These are phyloP conservation scores for Exophiala phaeomuriformis DNA, from an alignment of 2,329 filamentous ascomycete species.

Conservation along the genomic window DNA sequence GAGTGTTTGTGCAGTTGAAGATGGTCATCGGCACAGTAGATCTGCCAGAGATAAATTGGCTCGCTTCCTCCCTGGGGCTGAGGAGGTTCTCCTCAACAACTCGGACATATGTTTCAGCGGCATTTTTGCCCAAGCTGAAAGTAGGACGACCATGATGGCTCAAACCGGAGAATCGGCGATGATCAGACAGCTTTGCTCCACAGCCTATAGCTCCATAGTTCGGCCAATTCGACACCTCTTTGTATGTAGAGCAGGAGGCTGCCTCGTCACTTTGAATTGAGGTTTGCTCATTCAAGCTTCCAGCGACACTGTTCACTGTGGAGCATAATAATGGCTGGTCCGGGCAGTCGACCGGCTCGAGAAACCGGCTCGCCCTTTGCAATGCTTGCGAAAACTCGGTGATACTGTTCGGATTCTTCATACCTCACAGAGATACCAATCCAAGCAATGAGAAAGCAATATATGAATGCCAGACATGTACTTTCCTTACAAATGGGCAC, in stretches of 20 bases:
- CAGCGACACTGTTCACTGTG: neutral
- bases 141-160: neutral
- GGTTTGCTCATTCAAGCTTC: neutral
- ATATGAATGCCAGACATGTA: too few relatives aligned
- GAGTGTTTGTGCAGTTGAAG: conserved; percentile 90
- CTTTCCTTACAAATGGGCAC: too few relatives aligned
- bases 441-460: too few relatives aligned
- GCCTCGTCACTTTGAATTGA: neutral
- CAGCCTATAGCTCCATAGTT: neutral
- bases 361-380: neutral
- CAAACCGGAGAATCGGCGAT: neutral
- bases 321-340: neutral
- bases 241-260: neutral
- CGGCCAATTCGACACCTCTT: neutral
- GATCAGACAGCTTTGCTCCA: neutral
- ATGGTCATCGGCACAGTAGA: conserved; percentile 95
- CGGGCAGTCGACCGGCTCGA: neutral
- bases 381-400: neutral
- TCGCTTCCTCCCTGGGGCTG: neutral
- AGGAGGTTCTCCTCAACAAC: neutral
- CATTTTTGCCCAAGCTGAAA: neutral
- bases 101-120: neutral
- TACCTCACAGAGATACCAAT: neutral
- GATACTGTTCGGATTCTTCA: neutral
- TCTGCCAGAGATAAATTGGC: conserved; percentile 59